phyloP scores from a whole-genome alignment of 2,329 filamentous ascomycete genomes.

The Aureobasidium subglaciale region DNA sequence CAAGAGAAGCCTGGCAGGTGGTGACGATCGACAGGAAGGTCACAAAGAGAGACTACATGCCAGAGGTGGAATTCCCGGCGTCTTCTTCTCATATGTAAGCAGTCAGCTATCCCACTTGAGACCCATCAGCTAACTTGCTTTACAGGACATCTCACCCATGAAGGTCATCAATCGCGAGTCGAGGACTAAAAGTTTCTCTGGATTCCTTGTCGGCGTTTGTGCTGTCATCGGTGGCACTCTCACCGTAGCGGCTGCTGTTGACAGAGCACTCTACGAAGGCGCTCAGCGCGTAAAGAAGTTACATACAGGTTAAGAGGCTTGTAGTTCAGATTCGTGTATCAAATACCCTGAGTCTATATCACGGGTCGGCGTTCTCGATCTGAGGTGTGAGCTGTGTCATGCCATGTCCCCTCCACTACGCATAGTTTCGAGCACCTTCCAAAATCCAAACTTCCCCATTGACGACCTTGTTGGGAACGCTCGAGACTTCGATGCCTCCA shows the following conservation, averaged over 20 bases:
- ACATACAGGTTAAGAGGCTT: conserved; percentile 46
- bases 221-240: conserved; percentile 91
- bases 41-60: conserved; percentile 90
- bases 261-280: conserved; percentile 87
- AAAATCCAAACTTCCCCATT: conserved; percentile 88
- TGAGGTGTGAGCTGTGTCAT: not conserved
- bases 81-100: conserved; percentile 96
- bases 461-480: conserved; percentile 64
- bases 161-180: conserved; percentile 97
- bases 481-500: conserved; percentile 68
- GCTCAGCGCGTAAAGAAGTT: conserved; percentile 79
- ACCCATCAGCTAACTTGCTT: not conserved
- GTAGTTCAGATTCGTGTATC: not conserved
- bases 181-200: conserved; percentile 78
- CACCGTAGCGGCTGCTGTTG: conserved; percentile 89
- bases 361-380: not conserved
- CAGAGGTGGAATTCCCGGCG: conserved; percentile 84
- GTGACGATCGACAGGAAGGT: conserved; percentile 76
- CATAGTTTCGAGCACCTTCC: conserved; percentile 53
- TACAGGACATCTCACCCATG: conserved; percentile 94
- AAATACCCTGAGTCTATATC: not conserved
- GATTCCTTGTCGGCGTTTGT: conserved; percentile 89
- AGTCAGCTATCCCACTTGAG: not conserved
- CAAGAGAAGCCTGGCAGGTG: conserved; percentile 78
- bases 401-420: conserved; percentile 14